These are phyloP conservation scores for Pterocarpus macrocarpus DNA, from an alignment of 306 rosid genomes.

Conservation along the genomic window DNA sequence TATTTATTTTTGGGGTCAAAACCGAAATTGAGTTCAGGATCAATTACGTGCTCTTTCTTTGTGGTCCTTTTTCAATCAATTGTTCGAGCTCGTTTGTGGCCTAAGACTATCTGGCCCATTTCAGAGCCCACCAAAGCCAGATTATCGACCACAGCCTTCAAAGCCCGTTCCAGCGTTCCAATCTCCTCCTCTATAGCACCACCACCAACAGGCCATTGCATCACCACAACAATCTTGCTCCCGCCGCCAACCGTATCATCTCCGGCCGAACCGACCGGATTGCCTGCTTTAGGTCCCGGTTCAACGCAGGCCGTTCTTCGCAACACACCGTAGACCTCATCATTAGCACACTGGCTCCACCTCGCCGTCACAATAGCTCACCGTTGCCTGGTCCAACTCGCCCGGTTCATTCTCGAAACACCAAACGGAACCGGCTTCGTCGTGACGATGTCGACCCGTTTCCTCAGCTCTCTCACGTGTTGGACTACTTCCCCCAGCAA, in stretches of 20 bases:
- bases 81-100: conserved; percentile 65
- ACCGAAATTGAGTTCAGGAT: no score
- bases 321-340: conserved; percentile 80
- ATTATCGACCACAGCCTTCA: conserved; percentile 80
- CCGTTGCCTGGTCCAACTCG: conserved; percentile 71
- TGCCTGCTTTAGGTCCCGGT: conserved; percentile 68
- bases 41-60: no score
- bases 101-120: conserved; percentile 47
- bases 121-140: conserved; percentile 58
- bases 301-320: conserved; percentile 77
- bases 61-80: no score
- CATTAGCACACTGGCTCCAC: no score
- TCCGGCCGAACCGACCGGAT: conserved; percentile 76
- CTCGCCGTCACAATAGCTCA: conserved; percentile 61
- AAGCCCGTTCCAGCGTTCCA: conserved; percentile 72
- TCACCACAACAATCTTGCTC: conserved; percentile 69
- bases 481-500: conserved; percentile 85
- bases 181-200: conserved; percentile 46
- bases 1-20: no score
- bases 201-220: conserved; percentile 55
- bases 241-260: conserved; percentile 87
- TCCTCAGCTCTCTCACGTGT: conserved; percentile 71
- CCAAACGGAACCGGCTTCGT: conserved; percentile 45
- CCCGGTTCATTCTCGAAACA: no score
- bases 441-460: conserved; percentile 56